Evolutionary conservation across 345 rosid species (phyloP), one percentile per base, ranked within the genome.

Genomic region (Euphorbia tirucalli): DNA sequence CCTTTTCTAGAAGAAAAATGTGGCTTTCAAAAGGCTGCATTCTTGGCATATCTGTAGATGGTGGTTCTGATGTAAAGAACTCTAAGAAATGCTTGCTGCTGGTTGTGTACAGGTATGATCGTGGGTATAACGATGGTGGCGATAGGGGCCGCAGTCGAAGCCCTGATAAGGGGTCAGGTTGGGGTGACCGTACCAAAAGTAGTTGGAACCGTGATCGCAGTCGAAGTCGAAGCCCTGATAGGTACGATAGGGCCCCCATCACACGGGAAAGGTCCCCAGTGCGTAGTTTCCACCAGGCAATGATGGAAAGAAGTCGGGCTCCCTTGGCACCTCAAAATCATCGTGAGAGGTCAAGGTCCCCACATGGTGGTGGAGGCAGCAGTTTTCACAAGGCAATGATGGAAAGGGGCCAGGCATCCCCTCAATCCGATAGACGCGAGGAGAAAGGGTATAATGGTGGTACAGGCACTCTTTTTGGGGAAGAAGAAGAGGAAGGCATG

Each of bases 201-300:
- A 72, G 56, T 55, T 68, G 60, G 64, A 71, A 37, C 19, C 71
- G 82, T 30, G 87, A 82, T 31, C 82, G 80, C 31, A 85, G 86
- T 5, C 76, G 77, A 8, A 79, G 84, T 73, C 77, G 86, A 21
- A 91, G 97, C 78, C 92, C 96, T 0, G 90, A 84, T 59, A 83
- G 86, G 71, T 77, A n/a, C n/a, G n/a, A 46, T 21, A 58, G 41
- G 74, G 79, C 81, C 32, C 73, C 80, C 7, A 11, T 10, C 9
- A 72, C 74, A 22, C 83, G 77, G 43, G 79, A 52, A 28, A 69
- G 70, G 37, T 85, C 90, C 32, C 87, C 92, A 35, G 78, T 75
- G 5, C 85, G 82, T 46, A 87, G 94, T 78, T 90, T 89, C 81
- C 98, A 93, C 68, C 91, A 83, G 84, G 25, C 77, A 22, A 89